These are phyloP conservation scores for Aspergillus chevalieri DNA, from an alignment of 2,329 filamentous ascomycete species.

Conservation along the genomic window DNA sequence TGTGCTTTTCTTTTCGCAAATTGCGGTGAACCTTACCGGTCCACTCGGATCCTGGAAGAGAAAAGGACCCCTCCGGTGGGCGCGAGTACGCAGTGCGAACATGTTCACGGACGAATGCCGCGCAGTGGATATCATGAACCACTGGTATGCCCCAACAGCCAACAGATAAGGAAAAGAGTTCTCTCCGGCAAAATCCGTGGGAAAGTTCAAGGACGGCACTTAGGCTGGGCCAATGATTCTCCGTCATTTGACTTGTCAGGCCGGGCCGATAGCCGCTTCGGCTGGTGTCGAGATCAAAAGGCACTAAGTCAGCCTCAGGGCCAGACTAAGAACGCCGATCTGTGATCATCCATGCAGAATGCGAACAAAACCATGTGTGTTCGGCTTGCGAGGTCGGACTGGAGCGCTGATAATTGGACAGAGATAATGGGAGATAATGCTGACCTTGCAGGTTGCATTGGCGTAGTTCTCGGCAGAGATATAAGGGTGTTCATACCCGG, in stretches of 20 bases:
- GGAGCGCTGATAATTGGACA: neutral
- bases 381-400: neutral
- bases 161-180: too few species aligned
- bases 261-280: neutral
- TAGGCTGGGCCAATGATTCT: neutral
- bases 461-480: too few species aligned
- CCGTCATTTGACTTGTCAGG: neutral
- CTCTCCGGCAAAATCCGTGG: too few species aligned
- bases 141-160: neutral
- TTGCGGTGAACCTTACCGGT: neutral
- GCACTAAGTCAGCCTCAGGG: too few species aligned
- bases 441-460: neutral
- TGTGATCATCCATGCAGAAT: neutral
- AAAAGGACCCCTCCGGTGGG: too few species aligned
- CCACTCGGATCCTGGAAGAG: neutral
- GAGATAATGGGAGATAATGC: neutral
- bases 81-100: neutral
- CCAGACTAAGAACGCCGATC: neutral
- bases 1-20: neutral
- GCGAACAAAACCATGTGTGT: too few species aligned
- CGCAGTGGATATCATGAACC: neutral
- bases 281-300: neutral
- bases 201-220: neutral
- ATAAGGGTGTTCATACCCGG: too few species aligned
- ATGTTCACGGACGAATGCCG: neutral